Conservation (phyloP, 768 basidiomycete genomes). For the Leccinum rimulosum region DNA sequence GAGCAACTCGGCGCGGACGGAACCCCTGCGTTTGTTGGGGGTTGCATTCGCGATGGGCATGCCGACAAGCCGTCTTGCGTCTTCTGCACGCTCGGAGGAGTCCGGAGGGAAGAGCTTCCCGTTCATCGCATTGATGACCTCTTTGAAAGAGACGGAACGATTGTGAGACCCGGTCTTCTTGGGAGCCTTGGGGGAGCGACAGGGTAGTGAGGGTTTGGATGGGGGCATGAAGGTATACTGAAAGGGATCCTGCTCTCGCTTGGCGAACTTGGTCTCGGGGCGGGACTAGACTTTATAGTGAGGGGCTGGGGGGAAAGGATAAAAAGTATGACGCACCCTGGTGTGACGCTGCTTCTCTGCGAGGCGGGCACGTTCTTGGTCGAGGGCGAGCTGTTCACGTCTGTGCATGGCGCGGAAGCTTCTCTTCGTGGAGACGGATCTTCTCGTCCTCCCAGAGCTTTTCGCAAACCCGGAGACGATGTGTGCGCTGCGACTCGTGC, state of each 20-base stretch:
- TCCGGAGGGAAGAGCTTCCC: conserved; percentile 54
- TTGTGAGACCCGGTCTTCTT: conserved; percentile 21
- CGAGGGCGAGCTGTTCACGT: conserved; percentile 30
- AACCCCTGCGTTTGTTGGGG: conserved; percentile 19
- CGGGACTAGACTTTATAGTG: conserved; percentile 17
- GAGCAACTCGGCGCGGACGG: conserved; percentile 37
- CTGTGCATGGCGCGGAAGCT: conserved; percentile 31
- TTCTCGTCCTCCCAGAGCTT: conserved; percentile 49
- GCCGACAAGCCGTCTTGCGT: conserved; percentile 30
- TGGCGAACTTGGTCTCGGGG: conserved; percentile 3
- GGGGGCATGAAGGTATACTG: conserved; percentile 35
- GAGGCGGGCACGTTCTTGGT: conserved; percentile 28
- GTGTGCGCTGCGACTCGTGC: conserved; percentile 34
- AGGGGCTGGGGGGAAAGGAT: not conserved
- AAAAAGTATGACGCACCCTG: conserved; percentile 17
- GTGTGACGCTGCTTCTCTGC: conserved; percentile 21
- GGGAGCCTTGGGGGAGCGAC: conserved; percentile 15
- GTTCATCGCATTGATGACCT: conserved; percentile 56
- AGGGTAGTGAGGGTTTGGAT: conserved; percentile 18
- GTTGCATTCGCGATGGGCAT: conserved; percentile 16
- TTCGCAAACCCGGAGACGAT: conserved; percentile 45
- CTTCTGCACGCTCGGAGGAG: conserved; percentile 30
- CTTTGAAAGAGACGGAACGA: conserved; percentile 50
- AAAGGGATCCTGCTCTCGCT: conserved; percentile 27
- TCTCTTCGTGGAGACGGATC: conserved; percentile 40